A percentile compares a stretch with the other conserved stretches of the same genome.
Conservation (phyloP, 1,284 basidiomycete species). For the Irpex rosettiformis region DNA sequence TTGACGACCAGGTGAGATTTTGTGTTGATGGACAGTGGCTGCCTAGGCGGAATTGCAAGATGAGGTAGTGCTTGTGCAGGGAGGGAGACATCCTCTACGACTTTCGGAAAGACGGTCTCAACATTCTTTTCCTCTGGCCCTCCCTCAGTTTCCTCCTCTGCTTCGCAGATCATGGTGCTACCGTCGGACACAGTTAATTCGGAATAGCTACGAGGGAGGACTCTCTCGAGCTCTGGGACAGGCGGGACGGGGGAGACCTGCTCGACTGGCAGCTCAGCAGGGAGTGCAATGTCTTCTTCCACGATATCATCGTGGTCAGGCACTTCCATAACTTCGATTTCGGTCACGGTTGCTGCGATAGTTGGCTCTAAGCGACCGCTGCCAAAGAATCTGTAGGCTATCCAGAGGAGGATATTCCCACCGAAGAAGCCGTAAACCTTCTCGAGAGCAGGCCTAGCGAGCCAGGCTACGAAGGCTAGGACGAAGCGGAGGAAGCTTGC, state of each 20-base stretch:
- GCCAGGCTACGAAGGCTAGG: background rate
- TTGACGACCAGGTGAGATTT: constrained; percentile 13
- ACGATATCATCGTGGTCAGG: background rate
- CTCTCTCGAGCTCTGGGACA: background rate
- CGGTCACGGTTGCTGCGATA: background rate
- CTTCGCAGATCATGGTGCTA: constrained; percentile 1
- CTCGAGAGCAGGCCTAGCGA: background rate
- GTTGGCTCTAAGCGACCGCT: background rate
- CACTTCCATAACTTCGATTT: background rate
- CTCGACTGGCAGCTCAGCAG: background rate
- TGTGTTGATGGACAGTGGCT: background rate
- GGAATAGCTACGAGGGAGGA: background rate
- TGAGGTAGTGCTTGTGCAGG: background rate
- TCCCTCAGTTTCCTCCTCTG: background rate
- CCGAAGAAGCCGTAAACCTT: constrained; percentile 1
- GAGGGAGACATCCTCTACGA: background rate
- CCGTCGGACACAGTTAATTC: background rate
- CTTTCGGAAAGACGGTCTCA: background rate
- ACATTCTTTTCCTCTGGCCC: background rate
- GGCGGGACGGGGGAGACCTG: too few relatives aligned
- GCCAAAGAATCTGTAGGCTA: background rate
- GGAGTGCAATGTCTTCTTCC: background rate
- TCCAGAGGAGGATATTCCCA: background rate
- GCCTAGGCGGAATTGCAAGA: background rate
- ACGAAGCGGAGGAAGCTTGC: background rate